These are phyloP conservation scores for Zancudomyces culisetae DNA, from an alignment of 371 early-diverging fungal species.

Conservation along the genomic window DNA sequence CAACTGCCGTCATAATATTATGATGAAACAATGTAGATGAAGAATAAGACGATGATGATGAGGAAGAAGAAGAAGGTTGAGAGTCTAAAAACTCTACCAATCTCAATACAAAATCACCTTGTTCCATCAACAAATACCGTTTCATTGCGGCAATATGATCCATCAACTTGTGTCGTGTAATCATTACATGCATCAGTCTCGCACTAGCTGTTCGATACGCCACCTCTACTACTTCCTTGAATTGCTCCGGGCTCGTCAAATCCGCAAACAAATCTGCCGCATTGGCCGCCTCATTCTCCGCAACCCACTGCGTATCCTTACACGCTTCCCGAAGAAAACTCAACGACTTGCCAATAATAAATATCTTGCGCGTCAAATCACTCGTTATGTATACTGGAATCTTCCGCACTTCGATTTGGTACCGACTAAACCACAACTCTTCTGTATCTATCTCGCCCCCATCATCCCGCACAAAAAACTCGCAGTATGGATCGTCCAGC, in stretches of 20 bases:
- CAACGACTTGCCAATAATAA: constrained; percentile 78
- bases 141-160: constrained; percentile 75
- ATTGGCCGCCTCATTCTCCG: constrained; percentile 19
- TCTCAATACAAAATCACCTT: constrained; percentile 87
- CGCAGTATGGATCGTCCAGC: constrained; percentile 76
- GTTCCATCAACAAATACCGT: constrained; percentile 73
- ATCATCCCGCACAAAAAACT: constrained; percentile 59
- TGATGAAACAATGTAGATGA: constrained; percentile 65
- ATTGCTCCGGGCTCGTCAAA: constrained; percentile 46
- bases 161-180: constrained; percentile 52
- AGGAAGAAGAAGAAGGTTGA: no score
- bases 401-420: constrained; percentile 51
- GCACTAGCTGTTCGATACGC: constrained; percentile 50
- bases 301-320: constrained; percentile 45
- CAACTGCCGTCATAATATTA: constrained; percentile 66
- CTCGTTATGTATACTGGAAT: constrained; percentile 61
- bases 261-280: constrained; percentile 20
- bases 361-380: constrained; percentile 72
- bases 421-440: constrained; percentile 53
- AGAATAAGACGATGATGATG: no score
- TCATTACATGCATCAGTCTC: constrained; percentile 48
- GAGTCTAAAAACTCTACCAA: constrained; percentile 64
- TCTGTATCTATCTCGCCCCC: constrained; percentile 1
- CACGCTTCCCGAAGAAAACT: constrained; percentile 81
- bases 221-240: constrained; percentile 53